Conservation (phyloP, 2,329 filamentous ascomycete genomes). For the Pestalotiopsis sp. region DNA sequence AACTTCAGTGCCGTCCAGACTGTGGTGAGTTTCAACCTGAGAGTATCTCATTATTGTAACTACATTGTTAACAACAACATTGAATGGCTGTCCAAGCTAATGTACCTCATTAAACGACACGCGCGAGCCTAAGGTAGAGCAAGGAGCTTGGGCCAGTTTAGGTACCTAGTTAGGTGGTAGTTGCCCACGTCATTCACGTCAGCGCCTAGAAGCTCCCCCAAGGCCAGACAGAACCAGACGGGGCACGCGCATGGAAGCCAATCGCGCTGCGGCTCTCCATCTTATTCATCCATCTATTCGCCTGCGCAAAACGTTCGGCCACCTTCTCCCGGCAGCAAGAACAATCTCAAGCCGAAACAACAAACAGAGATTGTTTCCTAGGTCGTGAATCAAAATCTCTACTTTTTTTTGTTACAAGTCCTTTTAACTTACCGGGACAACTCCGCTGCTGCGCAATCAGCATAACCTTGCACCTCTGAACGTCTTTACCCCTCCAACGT, state of each 20-base stretch:
- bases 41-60: no score
- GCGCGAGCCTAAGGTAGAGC: neutral
- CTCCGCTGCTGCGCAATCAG: neutral
- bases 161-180: neutral
- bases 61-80: neutral
- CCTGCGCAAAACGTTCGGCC: neutral
- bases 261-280: neutral
- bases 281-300: neutral
- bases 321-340: neutral
- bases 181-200: conserved; percentile 13
- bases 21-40: no score
- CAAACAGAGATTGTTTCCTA: neutral
- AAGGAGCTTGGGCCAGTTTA: conserved; percentile 1
- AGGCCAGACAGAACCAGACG: neutral
- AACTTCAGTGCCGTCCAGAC: no score
- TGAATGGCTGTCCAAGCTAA: neutral
- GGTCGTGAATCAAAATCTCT: neutral
- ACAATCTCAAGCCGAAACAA: neutral
- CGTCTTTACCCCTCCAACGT: neutral
- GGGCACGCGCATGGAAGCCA: neutral
- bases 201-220: conserved; percentile 10
- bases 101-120: neutral
- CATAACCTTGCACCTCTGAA: neutral
- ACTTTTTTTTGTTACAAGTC: neutral
- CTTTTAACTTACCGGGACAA: neutral